A percentile compares a stretch with the other conserved stretches of the same genome.
These are phyloP conservation scores for Penicillium sp. DNA, from an alignment of 2,329 filamentous ascomycete species.

Conservation along the genomic window DNA sequence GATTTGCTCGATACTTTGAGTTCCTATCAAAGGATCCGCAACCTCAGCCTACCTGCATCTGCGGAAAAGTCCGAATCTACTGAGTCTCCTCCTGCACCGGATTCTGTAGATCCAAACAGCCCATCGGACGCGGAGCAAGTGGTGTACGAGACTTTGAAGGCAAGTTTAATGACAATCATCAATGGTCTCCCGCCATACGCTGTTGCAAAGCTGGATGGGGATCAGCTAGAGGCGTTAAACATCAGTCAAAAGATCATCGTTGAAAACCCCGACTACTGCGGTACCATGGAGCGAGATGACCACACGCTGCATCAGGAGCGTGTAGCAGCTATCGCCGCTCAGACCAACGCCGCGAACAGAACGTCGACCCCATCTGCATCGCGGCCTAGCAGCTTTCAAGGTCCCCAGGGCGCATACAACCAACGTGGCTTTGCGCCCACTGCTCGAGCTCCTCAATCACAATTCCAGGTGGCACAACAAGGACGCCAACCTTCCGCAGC, in stretches of 20 bases:
- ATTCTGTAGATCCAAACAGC: slow-evolving; percentile 42
- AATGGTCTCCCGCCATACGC: slow-evolving; percentile 74
- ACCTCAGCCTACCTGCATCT: slow-evolving; percentile 35
- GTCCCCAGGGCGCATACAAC: slow-evolving; percentile 28
- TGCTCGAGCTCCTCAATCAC: slow-evolving; percentile 24
- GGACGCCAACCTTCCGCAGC: slow-evolving; percentile 30
- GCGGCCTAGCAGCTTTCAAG: slow-evolving; percentile 29
- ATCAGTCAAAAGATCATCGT: slow-evolving; percentile 74
- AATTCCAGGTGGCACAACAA: slow-evolving; percentile 31
- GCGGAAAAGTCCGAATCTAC: slow-evolving; percentile 31
- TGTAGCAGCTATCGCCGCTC: slow-evolving; percentile 29
- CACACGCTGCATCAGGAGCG: slow-evolving; percentile 49
- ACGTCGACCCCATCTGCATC: slow-evolving; percentile 32
- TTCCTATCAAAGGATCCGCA: slow-evolving; percentile 58
- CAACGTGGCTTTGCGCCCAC: slow-evolving; percentile 32
- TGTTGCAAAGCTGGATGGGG: slow-evolving; percentile 77
- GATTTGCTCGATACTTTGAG: slow-evolving; percentile 56
- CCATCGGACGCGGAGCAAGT: slow-evolving; percentile 53
- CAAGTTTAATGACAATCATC: slow-evolving; percentile 67
- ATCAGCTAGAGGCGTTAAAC: slow-evolving; percentile 74
- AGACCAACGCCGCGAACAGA: slow-evolving; percentile 28
- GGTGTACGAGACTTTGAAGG: slow-evolving; percentile 67
- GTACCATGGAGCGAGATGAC: slow-evolving; percentile 79
- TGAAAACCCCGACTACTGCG: slow-evolving; percentile 65
- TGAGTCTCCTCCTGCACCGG: slow-evolving; percentile 17